A percentile compares a stretch with the other conserved stretches of the same genome.
Evolutionary conservation across 805 yeast species (phyloP).

Genomic region (Ogataea nakhonphanomensis): DNA sequence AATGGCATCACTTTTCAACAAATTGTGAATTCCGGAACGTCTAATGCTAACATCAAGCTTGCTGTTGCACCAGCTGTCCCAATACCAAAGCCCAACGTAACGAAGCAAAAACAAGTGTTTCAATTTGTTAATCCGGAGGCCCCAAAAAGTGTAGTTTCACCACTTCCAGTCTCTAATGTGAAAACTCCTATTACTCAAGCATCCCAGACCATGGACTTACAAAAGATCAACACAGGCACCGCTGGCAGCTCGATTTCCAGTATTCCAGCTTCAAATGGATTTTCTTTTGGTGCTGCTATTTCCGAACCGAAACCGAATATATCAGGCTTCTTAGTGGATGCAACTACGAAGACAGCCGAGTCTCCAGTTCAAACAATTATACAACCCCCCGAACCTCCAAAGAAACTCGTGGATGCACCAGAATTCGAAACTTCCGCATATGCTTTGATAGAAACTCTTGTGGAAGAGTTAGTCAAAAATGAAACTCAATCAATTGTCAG

Average conservation of each 20-base stretch:
- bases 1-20: conserved; percentile 27
- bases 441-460: conserved; percentile 24
- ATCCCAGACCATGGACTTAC: too few relatives aligned
- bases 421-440: conserved; percentile 31
- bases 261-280: too few relatives aligned
- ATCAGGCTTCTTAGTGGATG: too few relatives aligned
- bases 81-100: background rate
- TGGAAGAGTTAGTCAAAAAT: conserved; percentile 23
- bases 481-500: conserved; percentile 24
- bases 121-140: background rate
- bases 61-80: background rate
- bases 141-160: too few relatives aligned
- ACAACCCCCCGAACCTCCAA: conserved; percentile 1
- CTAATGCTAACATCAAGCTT: conserved; percentile 20
- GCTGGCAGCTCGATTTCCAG: too few relatives aligned
- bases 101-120: background rate
- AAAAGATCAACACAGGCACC: too few relatives aligned
- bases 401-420: conserved; percentile 16
- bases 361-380: background rate
- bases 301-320: too few relatives aligned
- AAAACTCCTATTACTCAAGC: too few relatives aligned
- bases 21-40: conserved; percentile 39
- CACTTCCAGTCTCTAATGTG: too few relatives aligned
- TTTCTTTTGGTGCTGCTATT: too few relatives aligned
- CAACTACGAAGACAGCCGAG: background rate